A percentile compares a stretch with the other conserved stretches of the same genome.
Conservation (phyloP, 441 rosid species). For the Raphanus hybrid region DNA sequence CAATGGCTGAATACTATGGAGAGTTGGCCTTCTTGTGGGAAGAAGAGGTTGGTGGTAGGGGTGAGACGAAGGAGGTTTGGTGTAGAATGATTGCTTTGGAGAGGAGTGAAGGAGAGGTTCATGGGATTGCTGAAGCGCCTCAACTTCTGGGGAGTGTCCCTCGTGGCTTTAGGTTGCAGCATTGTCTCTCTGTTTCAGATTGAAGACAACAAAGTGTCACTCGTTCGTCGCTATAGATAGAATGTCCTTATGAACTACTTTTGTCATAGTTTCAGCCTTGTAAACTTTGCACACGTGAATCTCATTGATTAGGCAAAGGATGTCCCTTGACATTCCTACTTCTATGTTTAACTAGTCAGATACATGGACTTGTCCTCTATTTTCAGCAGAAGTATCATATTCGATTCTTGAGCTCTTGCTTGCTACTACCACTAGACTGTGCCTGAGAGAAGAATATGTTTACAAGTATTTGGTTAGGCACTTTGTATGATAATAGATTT, state of each 20-base stretch:
- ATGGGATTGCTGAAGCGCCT: not conserved
- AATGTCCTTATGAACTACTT: not conserved
- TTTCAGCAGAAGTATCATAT: not conserved
- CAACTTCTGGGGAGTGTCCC: not conserved
- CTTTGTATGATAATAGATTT: not conserved
- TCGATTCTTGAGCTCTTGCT: not conserved
- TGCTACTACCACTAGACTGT: not conserved
- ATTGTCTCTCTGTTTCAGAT: conserved; percentile 11
- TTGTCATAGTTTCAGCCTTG: not conserved
- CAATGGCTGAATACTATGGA: conserved; percentile 24
- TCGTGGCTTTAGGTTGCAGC: not conserved
- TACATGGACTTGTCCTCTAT: not conserved
- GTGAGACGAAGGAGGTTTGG: not conserved
- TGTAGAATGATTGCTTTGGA: conserved; percentile 7
- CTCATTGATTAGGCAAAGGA: too few relatives aligned
- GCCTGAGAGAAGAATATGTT: not conserved
- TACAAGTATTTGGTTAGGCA: not conserved
- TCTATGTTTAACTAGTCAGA: not conserved
- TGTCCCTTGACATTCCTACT: too few relatives aligned
- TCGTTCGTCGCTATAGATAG: too few relatives aligned
- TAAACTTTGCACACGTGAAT: too few relatives aligned
- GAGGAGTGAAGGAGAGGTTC: conserved; percentile 1
- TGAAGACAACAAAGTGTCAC: not conserved
- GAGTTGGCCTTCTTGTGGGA: not conserved
- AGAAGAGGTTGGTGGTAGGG: too few relatives aligned